Evolutionary conservation across 371 early-diverging fungal species (phyloP), one percentile per base, ranked within the genome.

Genomic region (Actinomortierella wolfii): DNA sequence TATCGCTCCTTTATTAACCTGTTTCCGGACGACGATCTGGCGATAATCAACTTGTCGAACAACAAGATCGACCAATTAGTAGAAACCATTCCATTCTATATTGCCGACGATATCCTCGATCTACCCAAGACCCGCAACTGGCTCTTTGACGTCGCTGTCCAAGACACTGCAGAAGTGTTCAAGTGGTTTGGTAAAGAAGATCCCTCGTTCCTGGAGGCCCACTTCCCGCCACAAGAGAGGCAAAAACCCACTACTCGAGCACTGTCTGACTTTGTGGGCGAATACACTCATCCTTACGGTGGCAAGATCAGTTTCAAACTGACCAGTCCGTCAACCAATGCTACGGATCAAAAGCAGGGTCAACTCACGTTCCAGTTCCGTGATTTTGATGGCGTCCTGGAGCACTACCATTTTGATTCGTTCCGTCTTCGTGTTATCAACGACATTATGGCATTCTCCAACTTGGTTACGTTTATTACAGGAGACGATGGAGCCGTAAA

Each of bases 391-490:
- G 34, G 55, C 4, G 18, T 17, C 15, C 13, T 64, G 39, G 59
- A 55, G 42, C 65, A 64, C 45, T 64, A 58, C 23, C 59, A 64
- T 40, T 64, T 43, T 29, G 59, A 58, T n/a, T 54, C 65, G 44
- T 64, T 64, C 59, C n/a, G 20, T 25, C 9, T 43, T 29, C 26
- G 40, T 15, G 20, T 58, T 13, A 29, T 21, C 14, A 40, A 57
- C 41, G 50, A 39, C 18, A 41, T 17, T 46, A 34, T 49, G 41
- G 23, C 57, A 11, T 39, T 39, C 20, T 20, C 50, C 25, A 24
- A 17, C 29, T 50, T 57, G 57, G 23, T 57, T 41, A 51, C 51
- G n/a, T 58, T 58, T 51, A 11, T 43, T 5, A 24, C 45, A 43
- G 44, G 29, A 28, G 29, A 50, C 28, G n/a, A 44, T 14, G 44